Evolutionary conservation across 2,329 filamentous ascomycete species (phyloP).

Genomic region (Rhexocercosporidium sp.): DNA sequence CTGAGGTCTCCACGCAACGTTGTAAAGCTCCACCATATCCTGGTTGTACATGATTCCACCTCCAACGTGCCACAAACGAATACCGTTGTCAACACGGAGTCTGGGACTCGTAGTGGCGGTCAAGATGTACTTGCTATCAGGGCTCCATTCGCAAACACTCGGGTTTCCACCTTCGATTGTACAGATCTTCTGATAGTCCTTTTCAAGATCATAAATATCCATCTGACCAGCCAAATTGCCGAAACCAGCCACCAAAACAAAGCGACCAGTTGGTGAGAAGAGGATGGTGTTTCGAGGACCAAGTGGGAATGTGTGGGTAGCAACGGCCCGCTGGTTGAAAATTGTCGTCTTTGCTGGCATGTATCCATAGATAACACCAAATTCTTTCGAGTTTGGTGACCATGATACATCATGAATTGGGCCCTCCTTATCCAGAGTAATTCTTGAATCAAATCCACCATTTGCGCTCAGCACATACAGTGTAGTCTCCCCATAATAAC

Average conservation of each 20-base stretch:
- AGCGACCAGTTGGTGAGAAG: slow-evolving; percentile 92
- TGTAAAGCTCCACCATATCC: slow-evolving; percentile 93
- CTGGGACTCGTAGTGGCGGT: slow-evolving; percentile 97
- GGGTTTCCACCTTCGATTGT: slow-evolving; percentile 96
- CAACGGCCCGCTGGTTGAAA: slow-evolving; percentile 87
- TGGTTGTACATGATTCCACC: slow-evolving; percentile 93
- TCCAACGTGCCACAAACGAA: slow-evolving; percentile 92
- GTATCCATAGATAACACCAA: slow-evolving; percentile 95
- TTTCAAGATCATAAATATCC: slow-evolving; percentile 95
- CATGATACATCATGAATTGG: slow-evolving; percentile 98
- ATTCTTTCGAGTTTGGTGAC: slow-evolving; percentile 97
- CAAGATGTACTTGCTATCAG: slow-evolving; percentile 92
- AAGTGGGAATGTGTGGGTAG: slow-evolving; percentile 84
- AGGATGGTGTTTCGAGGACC: slow-evolving; percentile 91
- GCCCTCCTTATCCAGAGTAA: slow-evolving; percentile 93
- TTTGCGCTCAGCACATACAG: slow-evolving; percentile 93
- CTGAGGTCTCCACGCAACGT: slow-evolving; percentile 86
- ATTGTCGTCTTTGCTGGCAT: slow-evolving; percentile 99
- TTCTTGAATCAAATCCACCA: slow-evolving; percentile 89
- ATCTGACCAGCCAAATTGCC: slow-evolving; percentile 97
- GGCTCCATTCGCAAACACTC: slow-evolving; percentile 96
- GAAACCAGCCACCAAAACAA: slow-evolving; percentile 93
- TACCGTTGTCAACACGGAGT: slow-evolving; percentile 93
- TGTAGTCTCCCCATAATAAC: slow-evolving; percentile 98
- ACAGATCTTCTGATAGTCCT: slow-evolving; percentile 89